Evolutionary conservation across 1,284 basidiomycete species (phyloP).

Genomic region (Malassezia yamatoensis): DNA sequence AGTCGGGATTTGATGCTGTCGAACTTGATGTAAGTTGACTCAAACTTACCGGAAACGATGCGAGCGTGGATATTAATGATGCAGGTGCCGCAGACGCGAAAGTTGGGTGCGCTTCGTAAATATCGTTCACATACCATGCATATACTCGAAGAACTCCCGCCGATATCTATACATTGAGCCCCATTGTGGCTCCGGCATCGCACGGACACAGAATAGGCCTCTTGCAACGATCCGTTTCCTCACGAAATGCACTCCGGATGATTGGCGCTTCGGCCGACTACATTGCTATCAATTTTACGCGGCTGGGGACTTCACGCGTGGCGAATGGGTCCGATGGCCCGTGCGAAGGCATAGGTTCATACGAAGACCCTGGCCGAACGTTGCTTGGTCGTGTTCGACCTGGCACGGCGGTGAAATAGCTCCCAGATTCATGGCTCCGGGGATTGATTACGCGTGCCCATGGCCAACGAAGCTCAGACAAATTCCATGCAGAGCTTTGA

Average conservation of each 20-base stretch:
- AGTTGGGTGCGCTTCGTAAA: slow-evolving; percentile 29
- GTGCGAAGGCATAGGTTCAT: background rate
- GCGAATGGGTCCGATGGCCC: background rate
- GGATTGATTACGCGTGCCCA: background rate
- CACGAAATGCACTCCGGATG: background rate
- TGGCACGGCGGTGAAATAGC: background rate
- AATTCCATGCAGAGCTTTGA: background rate
- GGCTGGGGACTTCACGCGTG: slow-evolving; percentile 8
- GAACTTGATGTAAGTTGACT: slow-evolving; percentile 17
- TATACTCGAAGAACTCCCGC: background rate
- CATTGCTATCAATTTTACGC: slow-evolving; percentile 7
- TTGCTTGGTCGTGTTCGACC: background rate
- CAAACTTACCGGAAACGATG: slow-evolving; percentile 36
- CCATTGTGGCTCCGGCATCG: background rate
- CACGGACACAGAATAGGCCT: background rate
- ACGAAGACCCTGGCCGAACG: background rate
- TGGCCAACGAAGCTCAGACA: background rate
- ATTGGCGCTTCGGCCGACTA: slow-evolving; percentile 3
- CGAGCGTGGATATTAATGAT: slow-evolving; percentile 40
- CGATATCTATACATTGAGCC: slow-evolving; percentile 5
- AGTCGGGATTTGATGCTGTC: slow-evolving; percentile 42
- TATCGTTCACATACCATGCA: background rate
- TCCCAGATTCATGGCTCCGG: background rate
- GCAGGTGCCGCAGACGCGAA: slow-evolving; percentile 42
- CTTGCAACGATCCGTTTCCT: background rate